These are phyloP conservation scores for Pleurotus sapidus DNA, from an alignment of 768 basidiomycete species.

Conservation along the genomic window DNA sequence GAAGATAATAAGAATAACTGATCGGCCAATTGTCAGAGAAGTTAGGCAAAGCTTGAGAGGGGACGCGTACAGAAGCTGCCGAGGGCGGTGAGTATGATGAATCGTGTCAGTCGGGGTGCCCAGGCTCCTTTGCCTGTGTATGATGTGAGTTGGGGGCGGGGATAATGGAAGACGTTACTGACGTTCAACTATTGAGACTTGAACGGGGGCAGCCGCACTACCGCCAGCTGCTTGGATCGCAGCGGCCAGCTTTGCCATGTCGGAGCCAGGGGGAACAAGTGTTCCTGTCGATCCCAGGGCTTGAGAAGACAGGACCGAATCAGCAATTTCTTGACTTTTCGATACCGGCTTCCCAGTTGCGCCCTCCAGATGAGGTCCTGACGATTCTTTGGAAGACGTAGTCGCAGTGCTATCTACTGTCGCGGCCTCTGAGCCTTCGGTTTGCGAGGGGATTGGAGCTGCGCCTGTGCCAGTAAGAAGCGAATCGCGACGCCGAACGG, in stretches of 20 bases:
- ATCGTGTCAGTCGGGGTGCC: conserved; percentile 60
- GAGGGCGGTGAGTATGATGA: conserved; percentile 53
- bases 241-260: conserved; percentile 40
- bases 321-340: conserved; percentile 43
- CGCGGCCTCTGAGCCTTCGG: conserved; percentile 10
- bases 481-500: conserved; percentile 68
- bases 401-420: neutral
- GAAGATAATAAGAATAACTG: conserved; percentile 81
- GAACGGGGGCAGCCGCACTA: conserved; percentile 56
- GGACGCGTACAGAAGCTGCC: conserved; percentile 61
- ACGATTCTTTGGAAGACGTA: conserved; percentile 6
- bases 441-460: conserved; percentile 12
- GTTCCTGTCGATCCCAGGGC: conserved; percentile 16
- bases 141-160: neutral
- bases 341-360: conserved; percentile 13
- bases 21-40: neutral
- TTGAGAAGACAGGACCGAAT: conserved; percentile 40
- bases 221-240: conserved; percentile 40
- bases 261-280: conserved; percentile 23
- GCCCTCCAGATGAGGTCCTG: conserved; percentile 4
- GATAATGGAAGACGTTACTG: conserved; percentile 24
- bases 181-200: conserved; percentile 84
- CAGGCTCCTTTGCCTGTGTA: conserved; percentile 64
- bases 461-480: conserved; percentile 40
- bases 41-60: neutral